A percentile compares a stretch with the other conserved stretches of the same genome.
Conservation (phyloP, 306 rosid species). For the Castanea mollissima region DNA sequence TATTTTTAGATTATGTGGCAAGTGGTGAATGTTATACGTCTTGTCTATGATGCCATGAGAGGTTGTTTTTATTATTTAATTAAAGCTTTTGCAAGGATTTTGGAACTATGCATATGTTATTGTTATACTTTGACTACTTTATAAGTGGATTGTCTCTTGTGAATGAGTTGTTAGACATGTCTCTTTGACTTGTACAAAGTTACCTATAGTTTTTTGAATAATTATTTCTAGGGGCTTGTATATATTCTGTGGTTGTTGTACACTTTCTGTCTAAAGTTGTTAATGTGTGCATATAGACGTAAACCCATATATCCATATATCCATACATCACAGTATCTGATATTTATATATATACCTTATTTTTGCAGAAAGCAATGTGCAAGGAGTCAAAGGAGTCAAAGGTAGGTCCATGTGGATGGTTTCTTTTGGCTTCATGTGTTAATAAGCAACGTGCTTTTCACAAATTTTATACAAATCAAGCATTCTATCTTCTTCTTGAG, state of each 20-base stretch:
- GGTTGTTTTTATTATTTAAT: neutral
- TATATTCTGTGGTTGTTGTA: neutral
- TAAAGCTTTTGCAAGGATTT: neutral
- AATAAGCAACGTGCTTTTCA: neutral
- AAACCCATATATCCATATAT: neutral
- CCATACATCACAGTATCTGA: conserved; percentile 8
- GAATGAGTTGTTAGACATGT: neutral
- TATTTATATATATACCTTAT: neutral
- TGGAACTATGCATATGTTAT: neutral
- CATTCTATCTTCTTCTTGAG: neutral
- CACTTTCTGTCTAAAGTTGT: neutral
- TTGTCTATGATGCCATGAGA: neutral
- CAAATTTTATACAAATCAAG: neutral
- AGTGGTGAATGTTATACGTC: neutral
- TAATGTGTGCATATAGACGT: neutral
- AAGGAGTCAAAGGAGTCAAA: conserved; percentile 75
- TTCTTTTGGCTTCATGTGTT: conserved; percentile 19
- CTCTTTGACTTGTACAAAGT: neutral
- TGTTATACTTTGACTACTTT: neutral
- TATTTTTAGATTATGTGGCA: neutral
- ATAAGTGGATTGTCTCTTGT: neutral
- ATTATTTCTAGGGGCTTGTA: neutral
- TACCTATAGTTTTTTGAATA: neutral
- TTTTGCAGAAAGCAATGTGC: conserved; percentile 77
- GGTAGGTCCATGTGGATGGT: conserved; percentile 43